Evolutionary conservation across 345 rosid genomes (phyloP).

Genomic region (Clarkia xantiana): DNA sequence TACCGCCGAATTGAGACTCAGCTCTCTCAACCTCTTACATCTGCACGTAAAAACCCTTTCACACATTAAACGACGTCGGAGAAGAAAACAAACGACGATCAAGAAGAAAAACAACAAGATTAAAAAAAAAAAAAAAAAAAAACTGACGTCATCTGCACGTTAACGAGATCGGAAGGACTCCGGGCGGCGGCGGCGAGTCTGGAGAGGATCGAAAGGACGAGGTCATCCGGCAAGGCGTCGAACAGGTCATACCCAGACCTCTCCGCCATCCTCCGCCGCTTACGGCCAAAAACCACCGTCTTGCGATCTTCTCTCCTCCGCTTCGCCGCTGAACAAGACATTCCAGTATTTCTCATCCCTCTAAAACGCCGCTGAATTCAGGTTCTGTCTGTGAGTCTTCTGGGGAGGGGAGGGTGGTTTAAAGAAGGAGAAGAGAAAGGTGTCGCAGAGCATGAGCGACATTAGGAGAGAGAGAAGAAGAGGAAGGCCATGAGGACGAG

Average conservation of each 20-base stretch:
- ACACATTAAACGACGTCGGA: background rate
- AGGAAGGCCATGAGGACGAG: background rate
- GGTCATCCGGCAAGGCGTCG: constrained; percentile 17
- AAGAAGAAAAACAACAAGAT: background rate
- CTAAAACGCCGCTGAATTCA: constrained; percentile 9
- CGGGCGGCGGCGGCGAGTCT: constrained; percentile 13
- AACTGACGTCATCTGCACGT: constrained; percentile 14
- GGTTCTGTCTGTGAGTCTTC: background rate
- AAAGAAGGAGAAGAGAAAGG: too few species aligned
- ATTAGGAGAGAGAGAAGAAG: background rate
- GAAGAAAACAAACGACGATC: background rate
- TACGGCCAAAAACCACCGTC: background rate
- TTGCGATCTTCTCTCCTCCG: background rate
- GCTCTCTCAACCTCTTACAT: constrained; percentile 16
- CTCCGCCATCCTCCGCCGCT: background rate
- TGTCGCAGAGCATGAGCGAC: background rate
- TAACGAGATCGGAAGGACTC: constrained; percentile 14
- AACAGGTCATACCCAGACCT: constrained; percentile 6
- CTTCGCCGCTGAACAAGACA: background rate
- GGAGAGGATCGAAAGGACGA: constrained; percentile 13
- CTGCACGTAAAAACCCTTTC: constrained; percentile 6
- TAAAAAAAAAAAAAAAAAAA: too few species aligned
- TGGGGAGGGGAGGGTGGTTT: background rate
- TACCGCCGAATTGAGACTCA: constrained; percentile 12
- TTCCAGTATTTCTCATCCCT: background rate